Evolutionary conservation across 345 rosid genomes (phyloP).

Genomic region (Lenwebbia sp.): DNA sequence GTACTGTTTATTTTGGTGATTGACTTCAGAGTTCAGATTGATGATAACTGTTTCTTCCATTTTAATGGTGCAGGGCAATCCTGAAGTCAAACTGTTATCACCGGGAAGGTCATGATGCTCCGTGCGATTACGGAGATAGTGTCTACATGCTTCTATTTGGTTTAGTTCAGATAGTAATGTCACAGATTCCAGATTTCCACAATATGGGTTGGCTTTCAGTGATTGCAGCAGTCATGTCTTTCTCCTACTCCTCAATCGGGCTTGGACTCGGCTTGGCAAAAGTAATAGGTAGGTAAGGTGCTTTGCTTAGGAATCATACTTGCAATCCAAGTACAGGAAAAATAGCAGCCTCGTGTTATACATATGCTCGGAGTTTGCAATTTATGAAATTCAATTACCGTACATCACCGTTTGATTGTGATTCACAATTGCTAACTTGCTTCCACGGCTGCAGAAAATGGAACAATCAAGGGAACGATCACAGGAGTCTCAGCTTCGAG

Average conservation of each 20-base stretch:
- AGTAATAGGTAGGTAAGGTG: neutral
- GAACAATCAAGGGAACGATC: constrained; percentile 18
- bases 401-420: neutral
- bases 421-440: neutral
- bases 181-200: constrained; percentile 50
- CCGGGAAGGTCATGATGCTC: constrained; percentile 32
- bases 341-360: neutral
- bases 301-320: neutral
- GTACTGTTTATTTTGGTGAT: neutral
- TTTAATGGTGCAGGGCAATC: constrained; percentile 3
- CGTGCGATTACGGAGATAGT: constrained; percentile 19
- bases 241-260: constrained; percentile 40
- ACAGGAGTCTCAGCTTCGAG: constrained; percentile 10
- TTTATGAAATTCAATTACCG: no score
- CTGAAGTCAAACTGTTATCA: constrained; percentile 31
- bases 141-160: constrained; percentile 39
- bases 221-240: constrained; percentile 46
- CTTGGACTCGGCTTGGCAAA: constrained; percentile 31
- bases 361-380: neutral
- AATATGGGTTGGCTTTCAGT: constrained; percentile 41
- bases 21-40: neutral
- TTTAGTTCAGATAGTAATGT: constrained; percentile 25
- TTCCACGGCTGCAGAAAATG: constrained; percentile 11
- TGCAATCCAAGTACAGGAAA: neutral
- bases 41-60: neutral